A percentile compares a stretch with the other conserved stretches of the same genome.
These are phyloP conservation scores for Thermomyces lanuginosus DNA, from an alignment of 2,329 filamentous ascomycete species.

Conservation along the genomic window DNA sequence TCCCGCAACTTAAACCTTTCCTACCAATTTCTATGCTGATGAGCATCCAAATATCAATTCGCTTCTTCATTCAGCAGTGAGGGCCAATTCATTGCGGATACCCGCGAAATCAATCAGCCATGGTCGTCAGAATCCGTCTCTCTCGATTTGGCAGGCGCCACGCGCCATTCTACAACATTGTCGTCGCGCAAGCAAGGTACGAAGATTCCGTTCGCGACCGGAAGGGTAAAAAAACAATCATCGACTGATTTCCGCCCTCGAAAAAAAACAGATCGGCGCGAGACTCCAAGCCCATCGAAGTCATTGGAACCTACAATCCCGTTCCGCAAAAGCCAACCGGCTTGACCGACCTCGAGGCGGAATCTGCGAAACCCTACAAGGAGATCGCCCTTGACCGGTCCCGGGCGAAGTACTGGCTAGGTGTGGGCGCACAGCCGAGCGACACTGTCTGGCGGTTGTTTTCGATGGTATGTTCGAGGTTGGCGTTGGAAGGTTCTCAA, in stretches of 20 bases:
- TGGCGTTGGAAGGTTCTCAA: no score
- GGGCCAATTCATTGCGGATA: no score
- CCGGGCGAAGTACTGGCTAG: constrained; percentile 86
- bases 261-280: constrained; percentile 70
- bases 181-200: constrained; percentile 82
- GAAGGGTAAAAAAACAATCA: no score
- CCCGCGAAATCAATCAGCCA: constrained; percentile 20
- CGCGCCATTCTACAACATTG: constrained; percentile 92
- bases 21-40: no score
- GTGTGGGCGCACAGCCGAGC: constrained; percentile 87
- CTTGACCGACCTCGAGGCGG: constrained; percentile 30
- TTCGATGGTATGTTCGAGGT: constrained; percentile 50
- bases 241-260: no score
- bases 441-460: constrained; percentile 78
- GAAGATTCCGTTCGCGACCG: constrained; percentile 9
- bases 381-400: constrained; percentile 73
- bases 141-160: constrained; percentile 84
- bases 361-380: constrained; percentile 58
- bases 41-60: no score
- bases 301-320: constrained; percentile 55
- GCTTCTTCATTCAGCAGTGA: neutral
- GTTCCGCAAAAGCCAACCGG: constrained; percentile 37
- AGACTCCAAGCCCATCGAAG: constrained; percentile 79
- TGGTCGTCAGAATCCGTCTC: constrained; percentile 90
- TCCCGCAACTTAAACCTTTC: constrained; percentile 3